Evolutionary conservation across 768 basidiomycete genomes (phyloP), one percentile per base, ranked within the genome.

Genomic region (Phlegmacium glaucopus): DNA sequence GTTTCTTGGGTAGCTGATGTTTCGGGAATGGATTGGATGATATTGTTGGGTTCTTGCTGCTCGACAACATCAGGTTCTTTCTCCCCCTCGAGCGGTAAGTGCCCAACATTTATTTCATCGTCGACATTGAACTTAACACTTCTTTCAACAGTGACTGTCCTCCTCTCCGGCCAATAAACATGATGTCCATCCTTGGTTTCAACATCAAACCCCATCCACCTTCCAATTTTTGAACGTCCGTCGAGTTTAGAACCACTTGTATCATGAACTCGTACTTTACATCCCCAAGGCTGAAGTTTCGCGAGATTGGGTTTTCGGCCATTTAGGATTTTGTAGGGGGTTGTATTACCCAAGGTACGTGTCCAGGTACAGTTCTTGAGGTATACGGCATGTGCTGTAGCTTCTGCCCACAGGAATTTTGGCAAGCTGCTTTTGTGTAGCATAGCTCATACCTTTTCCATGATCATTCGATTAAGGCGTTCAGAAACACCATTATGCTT

Each of bases 401-500:
- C n/a, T n/a, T n/a, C n/a, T n/a, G n/a, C n/a, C n/a, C n/a, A n/a
- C n/a, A n/a, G n/a, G n/a, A n/a, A n/a, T n/a, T n/a, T n/a, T n/a
- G n/a, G n/a, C n/a, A n/a, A n/a, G n/a, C n/a, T n/a, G n/a, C n/a
- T n/a, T n/a, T n/a, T n/a, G 40, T 61, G 57, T 0, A 63, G 52
- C 59, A 72, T 59, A 0, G 72, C 68, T 1, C 59, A 50, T 8
- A 63, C 59, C 9, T 58, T 51, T 22, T 72, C 64, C 3, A 65
- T 9, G 2, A 68, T 28, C 0, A 57, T 63, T 2, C 66, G 51
- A 27, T 69, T 73, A 18, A 65, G 57, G 4, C 62, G 52, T 48
- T 76, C 71, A 0, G 70, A 65, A 10, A 74, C 48, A 9, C 72
- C 66, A 47, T 72, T 72, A 48, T 71, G 62, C 29, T 70, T 54